Evolutionary conservation across 352 stramenopile species (phyloP), one percentile per base, ranked within the genome.

Genomic region (Saprolegnia parasitica): DNA sequence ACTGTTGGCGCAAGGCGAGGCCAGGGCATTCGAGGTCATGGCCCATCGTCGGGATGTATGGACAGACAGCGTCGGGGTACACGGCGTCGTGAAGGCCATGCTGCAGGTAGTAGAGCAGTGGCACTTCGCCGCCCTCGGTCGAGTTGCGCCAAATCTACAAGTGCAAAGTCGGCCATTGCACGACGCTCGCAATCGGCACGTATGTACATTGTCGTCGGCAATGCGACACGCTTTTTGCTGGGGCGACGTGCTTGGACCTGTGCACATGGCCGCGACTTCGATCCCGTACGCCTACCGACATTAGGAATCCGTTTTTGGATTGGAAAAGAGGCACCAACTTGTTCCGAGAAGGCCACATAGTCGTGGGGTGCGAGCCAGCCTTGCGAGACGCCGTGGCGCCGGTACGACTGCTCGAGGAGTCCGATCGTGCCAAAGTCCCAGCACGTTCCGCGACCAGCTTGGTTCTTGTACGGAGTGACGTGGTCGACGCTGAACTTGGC

Each of bases 51-150:
- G 64, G 71, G 68, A 83, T 90, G 70, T 93, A 93, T 42, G 88
- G 78, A 71, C 85, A 93, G 8, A 93, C 79, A 0, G 74, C 76
- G 54, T 84, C 72, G 10, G 85, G 85, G 57, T 90, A 90, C 0
- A 93, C 71, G 1, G 81, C 89, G 63, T 88, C 80, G 67, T 90
- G 81, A 0, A 93, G 74, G 35, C 82, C 85, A 67, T 90, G 78
- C n/a, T 81, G 76, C 24, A 93, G 73, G 66, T 93, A 93, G 63
- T 90, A 93, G 16, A 93, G 68, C 71, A 81, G 73, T 9, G 81
- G 79, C 10, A 90, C 80, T 73, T 93, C 83, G 6, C 85, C 85
- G 16, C 83, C 85, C 50, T 93, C 83, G 0, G 83, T 91, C 46
- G 83, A 91, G 74, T 90, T 90, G 37, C 58, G 58, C 58, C 58